Evolutionary conservation across 345 rosid species (phyloP).

Genomic region (Carallia pectinifolia): DNA sequence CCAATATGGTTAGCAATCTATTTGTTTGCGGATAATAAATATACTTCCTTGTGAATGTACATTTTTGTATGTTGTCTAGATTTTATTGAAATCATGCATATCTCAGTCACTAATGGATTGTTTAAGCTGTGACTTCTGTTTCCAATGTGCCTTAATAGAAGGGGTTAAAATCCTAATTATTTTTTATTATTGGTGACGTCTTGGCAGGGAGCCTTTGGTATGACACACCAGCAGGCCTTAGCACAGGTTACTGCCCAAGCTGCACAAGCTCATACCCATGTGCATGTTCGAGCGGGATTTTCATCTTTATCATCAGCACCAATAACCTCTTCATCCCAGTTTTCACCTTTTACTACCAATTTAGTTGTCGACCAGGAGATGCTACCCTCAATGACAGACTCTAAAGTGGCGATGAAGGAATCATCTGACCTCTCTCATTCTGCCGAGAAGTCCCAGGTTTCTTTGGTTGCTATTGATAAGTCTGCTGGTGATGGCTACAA

Average conservation of each 20-base stretch:
- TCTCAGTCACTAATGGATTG: too few species aligned
- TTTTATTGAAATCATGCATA: too few species aligned
- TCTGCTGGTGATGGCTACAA: constrained; percentile 74
- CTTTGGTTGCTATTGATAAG: constrained; percentile 45
- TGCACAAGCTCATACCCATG: constrained; percentile 43
- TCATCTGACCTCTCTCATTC: constrained; percentile 34
- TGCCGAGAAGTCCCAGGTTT: constrained; percentile 46
- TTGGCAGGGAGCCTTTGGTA: constrained; percentile 63
- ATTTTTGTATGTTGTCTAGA: too few species aligned
- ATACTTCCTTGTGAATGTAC: too few species aligned
- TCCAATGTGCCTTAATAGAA: neutral
- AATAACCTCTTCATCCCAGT: constrained; percentile 27
- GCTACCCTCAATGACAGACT: constrained; percentile 25
- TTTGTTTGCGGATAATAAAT: too few species aligned
- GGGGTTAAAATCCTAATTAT: neutral
- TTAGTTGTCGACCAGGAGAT: constrained; percentile 30
- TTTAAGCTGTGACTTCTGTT: neutral
- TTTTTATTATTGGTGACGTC: constrained; percentile 10
- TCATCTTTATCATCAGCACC: constrained; percentile 33
- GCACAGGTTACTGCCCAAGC: constrained; percentile 88
- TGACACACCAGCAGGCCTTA: constrained; percentile 80
- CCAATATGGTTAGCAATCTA: too few species aligned
- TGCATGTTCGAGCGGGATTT: constrained; percentile 34
- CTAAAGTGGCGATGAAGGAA: constrained; percentile 30
- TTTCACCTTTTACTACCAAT: constrained; percentile 24